Conservation (phyloP, 768 basidiomycete genomes). For the Amanita muscaria region DNA sequence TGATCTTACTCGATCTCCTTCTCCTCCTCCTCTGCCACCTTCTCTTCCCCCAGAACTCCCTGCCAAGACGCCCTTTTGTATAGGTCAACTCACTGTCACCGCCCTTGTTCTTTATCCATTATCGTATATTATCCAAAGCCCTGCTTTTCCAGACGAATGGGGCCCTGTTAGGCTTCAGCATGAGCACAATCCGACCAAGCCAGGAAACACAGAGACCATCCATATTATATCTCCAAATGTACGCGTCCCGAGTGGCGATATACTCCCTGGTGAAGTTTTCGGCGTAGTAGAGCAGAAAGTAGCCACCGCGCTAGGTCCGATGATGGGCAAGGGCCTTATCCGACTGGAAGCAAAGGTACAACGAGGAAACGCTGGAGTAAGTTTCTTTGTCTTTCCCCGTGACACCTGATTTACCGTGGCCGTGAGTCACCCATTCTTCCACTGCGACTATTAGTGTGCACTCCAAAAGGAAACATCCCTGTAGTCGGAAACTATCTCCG, state of each 20-base stretch:
- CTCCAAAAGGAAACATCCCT: slow-evolving; percentile 86
- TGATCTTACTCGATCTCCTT: slow-evolving; percentile 66
- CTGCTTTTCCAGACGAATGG: slow-evolving; percentile 39
- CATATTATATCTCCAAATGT: slow-evolving; percentile 62
- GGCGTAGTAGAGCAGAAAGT: slow-evolving; percentile 84
- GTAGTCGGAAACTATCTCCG: slow-evolving; percentile 74
- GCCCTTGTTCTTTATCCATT: slow-evolving; percentile 83
- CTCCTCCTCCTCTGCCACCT: slow-evolving; percentile 33
- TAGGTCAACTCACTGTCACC: slow-evolving; percentile 75
- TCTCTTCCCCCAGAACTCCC: slow-evolving; percentile 46
- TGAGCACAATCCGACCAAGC: slow-evolving; percentile 53
- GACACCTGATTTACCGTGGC: too few species aligned
- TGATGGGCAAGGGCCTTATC: slow-evolving; percentile 80
- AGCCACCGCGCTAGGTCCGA: slow-evolving; percentile 67
- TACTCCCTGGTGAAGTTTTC: slow-evolving; percentile 55
- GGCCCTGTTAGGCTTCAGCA: slow-evolving; percentile 61
- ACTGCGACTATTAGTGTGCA: slow-evolving; percentile 83
- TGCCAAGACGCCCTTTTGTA: slow-evolving; percentile 81
- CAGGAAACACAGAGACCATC: slow-evolving; percentile 59
- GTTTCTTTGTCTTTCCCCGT: slow-evolving; percentile 18
- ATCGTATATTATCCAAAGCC: slow-evolving; percentile 48
- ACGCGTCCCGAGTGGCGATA: slow-evolving; percentile 44
- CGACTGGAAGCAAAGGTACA: slow-evolving; percentile 71
- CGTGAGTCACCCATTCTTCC: slow-evolving; percentile 71
- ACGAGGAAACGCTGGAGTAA: slow-evolving; percentile 54